These are phyloP conservation scores for Tricholoma sp. DNA, from an alignment of 768 basidiomycete species.

Conservation along the genomic window DNA sequence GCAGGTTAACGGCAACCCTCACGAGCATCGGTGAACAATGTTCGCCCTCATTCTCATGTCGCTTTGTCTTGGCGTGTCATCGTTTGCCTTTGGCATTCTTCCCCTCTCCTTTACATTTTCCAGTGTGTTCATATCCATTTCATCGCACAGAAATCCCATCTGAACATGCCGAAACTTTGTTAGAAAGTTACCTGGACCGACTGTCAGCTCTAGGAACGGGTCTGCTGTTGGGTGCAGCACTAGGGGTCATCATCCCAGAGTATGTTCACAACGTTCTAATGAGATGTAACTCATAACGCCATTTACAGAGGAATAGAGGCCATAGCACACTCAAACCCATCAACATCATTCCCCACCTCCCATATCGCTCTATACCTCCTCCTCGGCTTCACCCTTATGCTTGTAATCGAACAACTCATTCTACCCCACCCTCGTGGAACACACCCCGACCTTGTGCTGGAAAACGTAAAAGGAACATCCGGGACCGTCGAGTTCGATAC, in stretches of 20 bases:
- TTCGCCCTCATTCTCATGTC: slow-evolving; percentile 50
- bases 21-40: slow-evolving; percentile 20
- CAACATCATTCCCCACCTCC: slow-evolving; percentile 39
- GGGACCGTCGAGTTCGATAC: slow-evolving; percentile 53
- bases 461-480: slow-evolving; percentile 14
- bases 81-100: slow-evolving; percentile 66
- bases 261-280: slow-evolving; percentile 41
- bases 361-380: slow-evolving; percentile 61
- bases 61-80: slow-evolving; percentile 50
- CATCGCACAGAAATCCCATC: slow-evolving; percentile 8
- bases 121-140: slow-evolving; percentile 37
- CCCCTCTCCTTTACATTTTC: slow-evolving; percentile 74
- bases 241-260: slow-evolving; percentile 94
- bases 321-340: slow-evolving; percentile 32
- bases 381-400: slow-evolving; percentile 57
- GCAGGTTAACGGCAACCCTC: too few species aligned
- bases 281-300: background rate
- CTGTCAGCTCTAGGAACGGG: slow-evolving; percentile 68
- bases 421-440: slow-evolving; percentile 44
- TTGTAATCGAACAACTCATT: slow-evolving; percentile 61
- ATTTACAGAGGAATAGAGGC: slow-evolving; percentile 66
- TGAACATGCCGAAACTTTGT: background rate
- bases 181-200: slow-evolving; percentile 37
- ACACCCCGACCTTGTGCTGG: slow-evolving; percentile 26
- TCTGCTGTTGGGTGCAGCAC: slow-evolving; percentile 80